These are phyloP conservation scores for Quercus bicolor DNA, from an alignment of 306 rosid genomes.

Conservation along the genomic window DNA sequence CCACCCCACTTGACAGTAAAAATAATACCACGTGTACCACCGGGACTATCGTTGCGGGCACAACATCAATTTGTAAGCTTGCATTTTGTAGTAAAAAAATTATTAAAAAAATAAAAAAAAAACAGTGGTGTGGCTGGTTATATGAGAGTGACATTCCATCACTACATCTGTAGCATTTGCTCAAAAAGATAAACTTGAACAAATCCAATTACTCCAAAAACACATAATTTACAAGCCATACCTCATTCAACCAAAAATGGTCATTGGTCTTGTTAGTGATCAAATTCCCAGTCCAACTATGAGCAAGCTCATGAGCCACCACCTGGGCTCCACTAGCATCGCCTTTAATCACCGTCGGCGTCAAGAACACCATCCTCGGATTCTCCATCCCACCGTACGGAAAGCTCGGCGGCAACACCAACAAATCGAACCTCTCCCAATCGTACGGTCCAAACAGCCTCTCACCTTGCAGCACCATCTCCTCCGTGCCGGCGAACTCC, in stretches of 20 bases:
- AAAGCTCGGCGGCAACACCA: slow-evolving; percentile 93
- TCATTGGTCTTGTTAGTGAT: slow-evolving; percentile 88
- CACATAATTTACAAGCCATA: not conserved
- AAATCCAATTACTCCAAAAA: not conserved
- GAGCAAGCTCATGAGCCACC: slow-evolving; percentile 95
- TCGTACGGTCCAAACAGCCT: slow-evolving; percentile 67
- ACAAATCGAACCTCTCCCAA: slow-evolving; percentile 87
- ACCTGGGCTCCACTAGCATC: slow-evolving; percentile 83
- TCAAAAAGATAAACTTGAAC: not conserved
- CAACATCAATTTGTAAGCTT: too few species aligned
- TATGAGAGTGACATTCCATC: too few species aligned
- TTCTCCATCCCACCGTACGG: slow-evolving; percentile 96
- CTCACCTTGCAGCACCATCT: slow-evolving; percentile 80
- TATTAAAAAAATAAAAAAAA: too few species aligned
- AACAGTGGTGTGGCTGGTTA: too few species aligned
- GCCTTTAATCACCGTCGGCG: slow-evolving; percentile 89
- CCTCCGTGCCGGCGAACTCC: slow-evolving; percentile 81
- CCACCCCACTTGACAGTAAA: too few species aligned
- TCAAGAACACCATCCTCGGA: slow-evolving; percentile 89
- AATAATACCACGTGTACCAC: too few species aligned
- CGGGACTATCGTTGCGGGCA: too few species aligned
- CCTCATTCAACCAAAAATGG: slow-evolving; percentile 98
- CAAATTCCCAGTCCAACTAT: slow-evolving; percentile 97
- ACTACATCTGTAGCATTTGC: too few species aligned
- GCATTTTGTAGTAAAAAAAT: too few species aligned